phyloP scores from a whole-genome alignment of 345 rosid species.

The Xanthoceras sorbifolium region DNA sequence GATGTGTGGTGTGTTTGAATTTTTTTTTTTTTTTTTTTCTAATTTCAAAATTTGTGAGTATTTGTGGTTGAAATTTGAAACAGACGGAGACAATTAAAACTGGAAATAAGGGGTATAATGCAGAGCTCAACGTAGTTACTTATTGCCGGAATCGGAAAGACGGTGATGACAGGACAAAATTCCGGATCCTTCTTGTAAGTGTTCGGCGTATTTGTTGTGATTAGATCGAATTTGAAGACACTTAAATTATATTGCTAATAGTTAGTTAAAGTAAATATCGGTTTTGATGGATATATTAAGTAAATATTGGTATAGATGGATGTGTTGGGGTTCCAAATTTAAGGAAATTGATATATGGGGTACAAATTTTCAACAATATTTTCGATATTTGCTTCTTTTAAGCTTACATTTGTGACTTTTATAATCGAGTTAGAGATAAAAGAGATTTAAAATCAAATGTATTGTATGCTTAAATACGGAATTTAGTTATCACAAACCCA shows the following conservation, averaged over 20 bases:
- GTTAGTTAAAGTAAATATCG: no score
- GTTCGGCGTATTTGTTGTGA: neutral
- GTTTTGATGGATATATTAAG: no score
- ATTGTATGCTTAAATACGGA: neutral
- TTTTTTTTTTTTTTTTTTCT: neutral
- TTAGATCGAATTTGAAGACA: constrained; percentile 2
- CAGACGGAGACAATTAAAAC: constrained; percentile 65
- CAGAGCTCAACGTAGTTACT: constrained; percentile 71
- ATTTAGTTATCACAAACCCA: neutral
- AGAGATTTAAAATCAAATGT: neutral
- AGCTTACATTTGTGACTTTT: neutral
- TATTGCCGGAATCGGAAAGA: constrained; percentile 49
- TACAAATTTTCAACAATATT: no score
- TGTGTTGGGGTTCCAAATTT: no score
- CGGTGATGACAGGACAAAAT: constrained; percentile 59
- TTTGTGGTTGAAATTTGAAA: constrained; percentile 12
- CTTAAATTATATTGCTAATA: neutral
- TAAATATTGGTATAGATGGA: no score
- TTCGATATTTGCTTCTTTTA: no score
- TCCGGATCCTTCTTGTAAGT: constrained; percentile 96
- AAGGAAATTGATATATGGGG: no score
- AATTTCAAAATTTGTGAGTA: constrained; percentile 4
- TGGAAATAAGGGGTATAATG: constrained; percentile 68
- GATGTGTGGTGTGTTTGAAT: neutral
- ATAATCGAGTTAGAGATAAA: neutral